phyloP scores from a whole-genome alignment of 225 moss, liverwort and hornwort species.

The Bryum argenteum region DNA sequence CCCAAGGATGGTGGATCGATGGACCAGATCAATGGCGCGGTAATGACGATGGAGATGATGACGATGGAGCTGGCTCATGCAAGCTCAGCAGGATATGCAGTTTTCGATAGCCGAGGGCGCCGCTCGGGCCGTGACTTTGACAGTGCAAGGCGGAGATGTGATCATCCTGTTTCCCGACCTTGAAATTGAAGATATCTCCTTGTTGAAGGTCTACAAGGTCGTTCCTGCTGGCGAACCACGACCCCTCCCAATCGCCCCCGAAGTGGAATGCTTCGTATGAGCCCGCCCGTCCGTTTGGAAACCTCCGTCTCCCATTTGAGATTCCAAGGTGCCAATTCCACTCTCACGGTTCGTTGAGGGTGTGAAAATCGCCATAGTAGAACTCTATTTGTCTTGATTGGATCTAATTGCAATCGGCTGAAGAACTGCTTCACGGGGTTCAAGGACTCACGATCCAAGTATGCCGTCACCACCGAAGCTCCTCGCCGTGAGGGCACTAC shows the following conservation, averaged over 20 bases:
- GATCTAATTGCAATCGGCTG: conserved; percentile 65
- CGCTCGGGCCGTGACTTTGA: not conserved
- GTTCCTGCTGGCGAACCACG: not conserved
- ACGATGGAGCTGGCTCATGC: not conserved
- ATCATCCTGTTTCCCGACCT: not conserved
- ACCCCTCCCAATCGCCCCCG: too few species aligned
- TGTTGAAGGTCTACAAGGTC: not conserved
- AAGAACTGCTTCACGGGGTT: conserved; percentile 76
- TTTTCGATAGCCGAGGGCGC: not conserved
- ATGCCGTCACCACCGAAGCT: conserved; percentile 51
- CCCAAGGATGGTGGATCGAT: too few species aligned
- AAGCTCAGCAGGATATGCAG: not conserved
- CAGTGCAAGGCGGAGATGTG: not conserved
- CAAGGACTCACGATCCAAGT: conserved; percentile 57
- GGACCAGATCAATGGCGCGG: too few species aligned
- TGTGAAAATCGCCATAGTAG: too few species aligned
- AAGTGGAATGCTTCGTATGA: too few species aligned
- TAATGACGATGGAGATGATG: not conserved
- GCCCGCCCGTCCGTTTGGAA: too few species aligned
- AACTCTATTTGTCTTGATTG: too few species aligned
- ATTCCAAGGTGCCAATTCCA: too few species aligned
- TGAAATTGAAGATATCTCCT: not conserved
- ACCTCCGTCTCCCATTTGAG: too few species aligned
- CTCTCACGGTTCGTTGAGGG: too few species aligned
- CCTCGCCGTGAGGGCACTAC: not conserved